phyloP scores from a whole-genome alignment of 441 rosid species.

The Jatropha podagrica region DNA sequence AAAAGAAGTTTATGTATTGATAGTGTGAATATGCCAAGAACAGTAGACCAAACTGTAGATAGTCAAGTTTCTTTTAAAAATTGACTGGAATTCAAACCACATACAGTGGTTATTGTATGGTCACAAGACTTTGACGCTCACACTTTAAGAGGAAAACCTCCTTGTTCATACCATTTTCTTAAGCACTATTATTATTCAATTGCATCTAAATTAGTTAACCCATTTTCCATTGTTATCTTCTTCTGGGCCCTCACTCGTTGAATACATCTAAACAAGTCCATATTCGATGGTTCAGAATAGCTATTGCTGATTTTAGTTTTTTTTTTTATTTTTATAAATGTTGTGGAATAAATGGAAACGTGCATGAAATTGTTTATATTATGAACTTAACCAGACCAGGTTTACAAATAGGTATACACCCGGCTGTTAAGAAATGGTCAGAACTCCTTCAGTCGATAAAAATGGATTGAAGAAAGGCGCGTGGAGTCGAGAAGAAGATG shows the following conservation, averaged over 20 bases:
- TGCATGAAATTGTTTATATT: neutral
- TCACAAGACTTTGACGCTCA: constrained; percentile 15
- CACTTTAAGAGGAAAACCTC: neutral
- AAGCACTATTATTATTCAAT: neutral
- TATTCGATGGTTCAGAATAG: constrained; percentile 1
- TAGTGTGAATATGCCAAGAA: neutral
- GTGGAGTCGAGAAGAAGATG: constrained; percentile 49
- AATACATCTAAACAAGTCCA: neutral
- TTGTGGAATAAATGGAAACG: neutral
- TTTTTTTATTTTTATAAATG: too few relatives aligned
- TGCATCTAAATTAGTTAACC: neutral
- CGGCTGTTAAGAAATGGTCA: constrained; percentile 34
- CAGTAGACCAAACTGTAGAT: neutral
- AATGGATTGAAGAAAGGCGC: constrained; percentile 46
- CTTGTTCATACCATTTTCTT: neutral
- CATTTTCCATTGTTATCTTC: neutral
- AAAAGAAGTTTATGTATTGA: too few relatives aligned
- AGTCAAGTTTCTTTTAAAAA: constrained; percentile 10
- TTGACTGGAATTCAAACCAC: constrained; percentile 16
- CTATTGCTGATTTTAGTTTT: neutral
- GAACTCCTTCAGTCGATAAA: constrained; percentile 31
- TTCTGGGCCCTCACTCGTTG: neutral
- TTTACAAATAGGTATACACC: neutral
- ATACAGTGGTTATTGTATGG: constrained; percentile 3
- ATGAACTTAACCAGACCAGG: neutral